Percentiles rank a stretch among this genome's conserved stretches.
Conservation (phyloP, 805 yeast genomes). For the Wickerhamomyces bovis region DNA sequence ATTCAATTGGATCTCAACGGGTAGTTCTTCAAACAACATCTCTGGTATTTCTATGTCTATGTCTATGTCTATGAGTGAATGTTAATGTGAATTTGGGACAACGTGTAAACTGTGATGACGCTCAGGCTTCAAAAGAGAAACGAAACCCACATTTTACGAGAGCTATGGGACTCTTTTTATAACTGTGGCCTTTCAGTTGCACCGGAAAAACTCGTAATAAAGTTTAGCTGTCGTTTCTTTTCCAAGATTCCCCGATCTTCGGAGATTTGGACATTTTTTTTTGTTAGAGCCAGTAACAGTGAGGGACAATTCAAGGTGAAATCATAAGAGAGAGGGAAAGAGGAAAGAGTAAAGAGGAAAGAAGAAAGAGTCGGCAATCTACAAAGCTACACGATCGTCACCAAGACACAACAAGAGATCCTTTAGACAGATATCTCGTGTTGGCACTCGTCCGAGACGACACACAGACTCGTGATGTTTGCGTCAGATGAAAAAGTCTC, state of each 20-base stretch:
- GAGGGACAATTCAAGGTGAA: too few relatives aligned
- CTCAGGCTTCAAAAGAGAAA: background rate
- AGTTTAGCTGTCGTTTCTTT: background rate
- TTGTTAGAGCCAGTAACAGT: background rate
- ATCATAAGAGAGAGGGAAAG: background rate
- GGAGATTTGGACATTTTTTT: background rate
- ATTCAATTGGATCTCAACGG: slow-evolving; percentile 12
- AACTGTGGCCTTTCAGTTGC: background rate
- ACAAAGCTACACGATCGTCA: too few relatives aligned
- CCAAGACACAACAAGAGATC: too few relatives aligned
- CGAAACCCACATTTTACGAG: background rate
- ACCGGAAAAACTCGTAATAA: background rate
- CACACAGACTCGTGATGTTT: too few relatives aligned
- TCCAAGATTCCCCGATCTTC: background rate
- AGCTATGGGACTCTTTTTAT: background rate
- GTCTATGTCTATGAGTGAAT: background rate
- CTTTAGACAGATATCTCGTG: too few relatives aligned
- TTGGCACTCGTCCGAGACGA: too few relatives aligned
- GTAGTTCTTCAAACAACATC: slow-evolving; percentile 5
- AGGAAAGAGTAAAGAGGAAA: background rate
- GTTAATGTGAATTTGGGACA: background rate
- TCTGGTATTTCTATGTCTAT: too few relatives aligned
- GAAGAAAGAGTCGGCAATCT: too few relatives aligned
- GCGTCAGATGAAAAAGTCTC: background rate
- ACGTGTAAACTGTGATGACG: background rate